Percentiles rank a stretch among this genome's conserved stretches.
Evolutionary conservation across 768 basidiomycete genomes (phyloP).

Genomic region (Boletus rex-veris): DNA sequence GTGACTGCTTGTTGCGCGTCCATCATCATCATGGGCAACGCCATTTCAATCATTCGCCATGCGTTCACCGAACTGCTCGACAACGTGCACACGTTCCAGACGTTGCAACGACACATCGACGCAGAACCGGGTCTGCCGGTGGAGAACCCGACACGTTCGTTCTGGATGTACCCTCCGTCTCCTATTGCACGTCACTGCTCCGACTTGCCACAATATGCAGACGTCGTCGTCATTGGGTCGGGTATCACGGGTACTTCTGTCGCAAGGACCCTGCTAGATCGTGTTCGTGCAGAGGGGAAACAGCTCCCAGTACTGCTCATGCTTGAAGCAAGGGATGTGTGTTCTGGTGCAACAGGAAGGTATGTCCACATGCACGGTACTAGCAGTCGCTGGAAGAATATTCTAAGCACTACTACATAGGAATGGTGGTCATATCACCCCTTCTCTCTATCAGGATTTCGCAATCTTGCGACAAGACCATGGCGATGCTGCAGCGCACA

Average conservation of each 20-base stretch:
- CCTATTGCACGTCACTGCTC: conserved; percentile 41
- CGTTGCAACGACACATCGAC: conserved; percentile 34
- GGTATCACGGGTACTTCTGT: conserved; percentile 70
- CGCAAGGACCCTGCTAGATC: conserved; percentile 50
- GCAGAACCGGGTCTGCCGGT: conserved; percentile 57
- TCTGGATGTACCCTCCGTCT: conserved; percentile 60
- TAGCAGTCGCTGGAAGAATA: no score
- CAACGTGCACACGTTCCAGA: conserved; percentile 19
- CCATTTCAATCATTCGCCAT: conserved; percentile 19
- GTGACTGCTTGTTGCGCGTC: no score
- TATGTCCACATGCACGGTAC: conserved; percentile 28
- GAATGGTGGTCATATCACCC: conserved; percentile 69
- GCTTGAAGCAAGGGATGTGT: conserved; percentile 77
- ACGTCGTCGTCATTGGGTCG: conserved; percentile 72
- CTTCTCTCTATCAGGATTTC: conserved; percentile 60
- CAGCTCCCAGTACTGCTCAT: conserved; percentile 51
- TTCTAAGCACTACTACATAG: conserved; percentile 30
- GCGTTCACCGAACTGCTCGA: conserved; percentile 21
- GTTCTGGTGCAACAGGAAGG: conserved; percentile 74
- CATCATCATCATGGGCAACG: conserved; percentile 24
- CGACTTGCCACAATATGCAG: conserved; percentile 41
- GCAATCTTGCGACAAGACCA: conserved; percentile 39
- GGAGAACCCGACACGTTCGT: conserved; percentile 50
- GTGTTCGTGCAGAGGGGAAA: conserved; percentile 23
- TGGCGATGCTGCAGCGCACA: conserved; percentile 46